These are phyloP conservation scores for Linnemannia schmuckeri DNA, from an alignment of 192 early-diverging fungal species.

Conservation along the genomic window DNA sequence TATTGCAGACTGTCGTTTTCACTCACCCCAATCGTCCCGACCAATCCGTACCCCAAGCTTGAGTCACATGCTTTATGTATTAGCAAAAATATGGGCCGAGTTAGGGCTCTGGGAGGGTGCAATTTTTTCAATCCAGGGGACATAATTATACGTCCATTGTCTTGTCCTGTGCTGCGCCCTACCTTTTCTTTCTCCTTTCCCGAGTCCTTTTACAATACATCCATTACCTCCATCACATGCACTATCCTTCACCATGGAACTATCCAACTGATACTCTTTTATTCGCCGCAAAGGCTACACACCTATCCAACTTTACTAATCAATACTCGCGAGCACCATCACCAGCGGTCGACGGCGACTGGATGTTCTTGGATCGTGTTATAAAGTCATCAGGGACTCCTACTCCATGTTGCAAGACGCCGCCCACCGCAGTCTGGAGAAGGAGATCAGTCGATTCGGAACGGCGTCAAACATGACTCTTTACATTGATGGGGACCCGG, in stretches of 20 bases:
- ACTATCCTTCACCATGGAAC: background rate
- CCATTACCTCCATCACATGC: too few species aligned
- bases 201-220: too few species aligned
- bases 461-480: background rate
- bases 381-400: background rate
- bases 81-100: too few species aligned
- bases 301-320: background rate
- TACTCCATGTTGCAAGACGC: background rate
- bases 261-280: background rate
- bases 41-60: too few species aligned
- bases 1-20: too few species aligned
- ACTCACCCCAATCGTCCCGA: too few species aligned
- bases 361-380: background rate
- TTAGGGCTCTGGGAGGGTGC: too few species aligned
- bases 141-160: too few species aligned
- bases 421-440: background rate
- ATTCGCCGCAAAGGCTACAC: constrained; percentile 1
- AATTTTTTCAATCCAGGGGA: too few species aligned
- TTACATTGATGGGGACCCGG: constrained; percentile 3
- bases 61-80: too few species aligned
- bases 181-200: too few species aligned
- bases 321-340: background rate
- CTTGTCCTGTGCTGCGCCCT: too few species aligned
- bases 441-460: background rate
- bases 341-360: background rate